phyloP scores from a whole-genome alignment of 2,329 filamentous ascomycete species.

The Huntiella savannae region DNA sequence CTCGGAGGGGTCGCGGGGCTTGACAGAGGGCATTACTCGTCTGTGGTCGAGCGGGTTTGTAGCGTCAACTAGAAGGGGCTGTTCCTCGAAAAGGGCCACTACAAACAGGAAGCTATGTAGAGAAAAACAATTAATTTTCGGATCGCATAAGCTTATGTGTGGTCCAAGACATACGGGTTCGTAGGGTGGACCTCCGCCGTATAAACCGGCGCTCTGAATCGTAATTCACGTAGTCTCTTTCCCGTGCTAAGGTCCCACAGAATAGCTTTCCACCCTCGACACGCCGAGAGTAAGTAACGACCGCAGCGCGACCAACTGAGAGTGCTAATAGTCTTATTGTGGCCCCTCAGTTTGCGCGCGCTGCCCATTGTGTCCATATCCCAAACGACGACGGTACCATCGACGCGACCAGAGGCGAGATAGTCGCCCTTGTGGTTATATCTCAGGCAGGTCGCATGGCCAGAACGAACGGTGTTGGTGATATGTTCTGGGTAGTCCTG shows the following conservation, averaged over 20 bases:
- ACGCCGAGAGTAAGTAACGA: constrained; percentile 76
- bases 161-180: constrained; percentile 45
- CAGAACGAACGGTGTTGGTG: constrained; percentile 63
- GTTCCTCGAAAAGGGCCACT: constrained; percentile 81
- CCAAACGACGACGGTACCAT: constrained; percentile 90
- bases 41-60: constrained; percentile 51
- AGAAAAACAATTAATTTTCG: constrained; percentile 1
- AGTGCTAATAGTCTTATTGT: constrained; percentile 84
- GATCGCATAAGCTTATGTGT: constrained; percentile 3
- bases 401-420: constrained; percentile 79
- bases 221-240: constrained; percentile 60
- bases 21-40: constrained; percentile 61
- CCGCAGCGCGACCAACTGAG: constrained; percentile 90
- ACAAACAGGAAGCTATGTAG: constrained; percentile 55
- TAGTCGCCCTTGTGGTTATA: constrained; percentile 94
- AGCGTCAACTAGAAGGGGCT: constrained; percentile 73
- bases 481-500: constrained; percentile 83
- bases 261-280: constrained; percentile 90
- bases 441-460: constrained; percentile 48
- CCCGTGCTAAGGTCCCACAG: constrained; percentile 71
- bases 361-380: constrained; percentile 96
- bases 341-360: constrained; percentile 79
- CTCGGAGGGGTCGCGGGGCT: constrained; percentile 52
- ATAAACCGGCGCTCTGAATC: constrained; percentile 84
- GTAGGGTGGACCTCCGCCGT: constrained; percentile 87